Percentiles rank a stretch among this genome's conserved stretches.
Evolutionary conservation across 257 asterid genomes (phyloP).

Genomic region (Nicotiana obtusifolia): DNA sequence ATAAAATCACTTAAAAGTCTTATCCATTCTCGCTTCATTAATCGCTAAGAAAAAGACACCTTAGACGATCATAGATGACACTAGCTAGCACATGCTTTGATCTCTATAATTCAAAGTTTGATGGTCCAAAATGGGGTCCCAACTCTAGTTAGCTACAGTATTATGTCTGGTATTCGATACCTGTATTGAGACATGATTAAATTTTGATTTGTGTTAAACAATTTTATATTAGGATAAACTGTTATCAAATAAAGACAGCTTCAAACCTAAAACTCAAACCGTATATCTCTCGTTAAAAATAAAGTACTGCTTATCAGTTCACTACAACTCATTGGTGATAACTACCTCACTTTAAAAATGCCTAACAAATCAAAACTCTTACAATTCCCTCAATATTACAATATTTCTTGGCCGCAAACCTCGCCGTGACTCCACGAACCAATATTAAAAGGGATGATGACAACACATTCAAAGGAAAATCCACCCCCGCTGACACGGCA

Average conservation of each 20-base stretch:
- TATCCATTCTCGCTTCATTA: constrained; percentile 8
- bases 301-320: no score
- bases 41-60: constrained; percentile 23
- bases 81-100: constrained; percentile 42
- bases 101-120: constrained; percentile 36
- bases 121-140: constrained; percentile 7
- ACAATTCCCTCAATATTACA: not conserved
- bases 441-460: not conserved
- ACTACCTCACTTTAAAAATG: not conserved
- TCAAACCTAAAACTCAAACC: no score
- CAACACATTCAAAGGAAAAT: not conserved
- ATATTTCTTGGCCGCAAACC: constrained; percentile 22
- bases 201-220: no score
- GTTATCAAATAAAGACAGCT: rapidly evolving
- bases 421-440: constrained; percentile 19
- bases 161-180: no score
- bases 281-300: no score
- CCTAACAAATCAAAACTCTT: not conserved
- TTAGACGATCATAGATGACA: constrained; percentile 16
- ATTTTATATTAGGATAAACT: rapidly evolving
- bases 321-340: no score
- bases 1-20: not conserved
- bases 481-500: constrained; percentile 17
- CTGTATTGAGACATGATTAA: no score
- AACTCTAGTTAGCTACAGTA: not conserved